Evolutionary conservation across 2,329 filamentous ascomycete species (phyloP), one percentile per base, ranked within the genome.

Genomic region (Talaromyces albobiverticillius): DNA sequence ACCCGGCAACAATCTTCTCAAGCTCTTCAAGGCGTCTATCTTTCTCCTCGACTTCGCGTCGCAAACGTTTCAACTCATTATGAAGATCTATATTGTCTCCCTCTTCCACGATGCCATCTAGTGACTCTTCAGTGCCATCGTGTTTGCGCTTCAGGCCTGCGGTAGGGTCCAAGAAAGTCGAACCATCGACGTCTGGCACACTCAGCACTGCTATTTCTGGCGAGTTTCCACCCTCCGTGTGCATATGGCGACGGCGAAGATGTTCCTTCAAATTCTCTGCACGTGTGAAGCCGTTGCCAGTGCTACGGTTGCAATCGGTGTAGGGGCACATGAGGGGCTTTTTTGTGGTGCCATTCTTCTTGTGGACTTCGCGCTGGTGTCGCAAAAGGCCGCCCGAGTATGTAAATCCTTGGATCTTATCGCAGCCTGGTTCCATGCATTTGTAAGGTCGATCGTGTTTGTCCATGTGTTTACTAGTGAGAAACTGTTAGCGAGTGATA

Each of bases 221-320:
- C 9, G 65, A 60, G 16, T 64, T 57, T 2, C 64, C 67, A 38
- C 68, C 70, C 29, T 72, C 71, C 1, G 59, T 66, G 54, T 79
- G 78, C 40, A 82, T 87, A 68, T 97, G 93, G n/a, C 95, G 89
- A 23, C 93, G 86, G 18, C 93, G 88, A 16, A 96, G 77, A 72
- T 97, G 93, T 73, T 97, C 93, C 67, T 93, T 91, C 3, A 96
- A 79, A 64, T 97, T 97, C 73, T 97, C 93, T 66, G 92, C 89
- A 47, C 93, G 85, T 8, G 92, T 95, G 70, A 97, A 97, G 20
- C 91, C 91, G 64, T 90, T 89, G 58, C 90, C 92, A 0, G 84
- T 86, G 65, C 91, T 89, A 34, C 93, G 87, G 70, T 96, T 96
- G 80, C 93, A 97, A 67, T 90, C 90, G 34, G 79, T 72, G 64